Base-by-base conservation (phyloP, 176 grass and related monocot species). In the Areca catechu region DNA sequence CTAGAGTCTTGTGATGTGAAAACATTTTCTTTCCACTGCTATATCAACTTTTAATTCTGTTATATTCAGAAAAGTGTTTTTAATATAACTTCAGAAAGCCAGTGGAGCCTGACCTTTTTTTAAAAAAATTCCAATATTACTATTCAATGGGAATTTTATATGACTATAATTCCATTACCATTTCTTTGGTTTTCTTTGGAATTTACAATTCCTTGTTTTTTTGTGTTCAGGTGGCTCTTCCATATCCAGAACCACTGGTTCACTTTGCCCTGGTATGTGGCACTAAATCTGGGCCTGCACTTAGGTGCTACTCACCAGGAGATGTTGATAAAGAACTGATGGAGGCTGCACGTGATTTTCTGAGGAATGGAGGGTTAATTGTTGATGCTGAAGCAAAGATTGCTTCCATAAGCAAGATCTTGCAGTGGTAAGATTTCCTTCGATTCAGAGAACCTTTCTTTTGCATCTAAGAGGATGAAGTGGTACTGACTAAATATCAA, bases 241-340 rank as follows among this genome's bases (percentile, higher is more conserved):
- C 83, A 62, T 82, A 96, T 66, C 71, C 74, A 65, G 91, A 96
- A 81, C 86, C 91, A 59, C 71, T 96, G 60, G 80, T 87, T 83
- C 91, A 96, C 80, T 96, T 95, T 84, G 82, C 91, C 58, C 82
- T 96, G 83, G 86, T 96, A 60, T 84, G 53, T 81, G 86, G 91
- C 17, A 87, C 91, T 53, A 81, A 76, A 82, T 96, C 91, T 68
- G 91, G 91, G 56, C 80, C 91, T 48, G 74, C 83, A 50, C 86
- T 96, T 48, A 62, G 77, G 69, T 90, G 83, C 53, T 96, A 96
- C 65, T 96, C 91, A 1, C 91, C 91, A 50, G 83, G 86, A 77
- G 84, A 96, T 79, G 79, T 96, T 23, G 91, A 96, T 60, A 90
- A 87, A 62, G 91, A 96, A 67, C 68, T 96, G 50, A 84, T 90